Evolutionary conservation across 805 yeast species (phyloP).

Genomic region (Wickerhamiella nectarea): DNA sequence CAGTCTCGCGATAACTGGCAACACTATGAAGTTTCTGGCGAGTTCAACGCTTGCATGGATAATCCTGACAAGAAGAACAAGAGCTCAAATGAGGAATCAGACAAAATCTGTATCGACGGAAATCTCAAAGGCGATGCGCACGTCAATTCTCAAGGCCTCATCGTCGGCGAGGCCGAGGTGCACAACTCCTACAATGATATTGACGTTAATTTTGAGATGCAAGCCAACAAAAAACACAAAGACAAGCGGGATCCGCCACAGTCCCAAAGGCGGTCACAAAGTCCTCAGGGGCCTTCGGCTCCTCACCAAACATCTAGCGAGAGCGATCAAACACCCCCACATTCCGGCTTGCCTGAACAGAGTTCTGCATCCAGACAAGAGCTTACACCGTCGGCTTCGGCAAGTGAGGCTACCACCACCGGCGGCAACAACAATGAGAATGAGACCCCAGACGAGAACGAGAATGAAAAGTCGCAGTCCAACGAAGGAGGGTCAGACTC

Average conservation of each 20-base stretch:
- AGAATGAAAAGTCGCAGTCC: no score
- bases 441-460: no score
- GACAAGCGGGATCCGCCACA: neutral
- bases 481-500: neutral
- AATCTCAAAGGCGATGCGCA: slow-evolving; percentile 6
- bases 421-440: neutral
- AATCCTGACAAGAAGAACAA: neutral
- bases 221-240: slow-evolving; percentile 1
- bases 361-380: neutral
- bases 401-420: neutral
- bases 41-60: slow-evolving; percentile 6
- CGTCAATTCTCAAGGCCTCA: slow-evolving; percentile 1
- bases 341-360: neutral
- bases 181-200: slow-evolving; percentile 1
- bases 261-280: neutral
- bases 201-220: slow-evolving; percentile 8
- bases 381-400: neutral
- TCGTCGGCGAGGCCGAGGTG: slow-evolving; percentile 6
- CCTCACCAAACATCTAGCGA: neutral
- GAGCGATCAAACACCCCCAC: neutral
- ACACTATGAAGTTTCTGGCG: slow-evolving; percentile 4
- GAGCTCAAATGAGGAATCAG: neutral
- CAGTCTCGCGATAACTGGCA: slow-evolving; percentile 2
- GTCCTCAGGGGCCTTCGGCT: neutral
- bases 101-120: slow-evolving; percentile 1